These are phyloP conservation scores for Mallotus japonicus DNA, from an alignment of 441 rosid species.

Conservation along the genomic window DNA sequence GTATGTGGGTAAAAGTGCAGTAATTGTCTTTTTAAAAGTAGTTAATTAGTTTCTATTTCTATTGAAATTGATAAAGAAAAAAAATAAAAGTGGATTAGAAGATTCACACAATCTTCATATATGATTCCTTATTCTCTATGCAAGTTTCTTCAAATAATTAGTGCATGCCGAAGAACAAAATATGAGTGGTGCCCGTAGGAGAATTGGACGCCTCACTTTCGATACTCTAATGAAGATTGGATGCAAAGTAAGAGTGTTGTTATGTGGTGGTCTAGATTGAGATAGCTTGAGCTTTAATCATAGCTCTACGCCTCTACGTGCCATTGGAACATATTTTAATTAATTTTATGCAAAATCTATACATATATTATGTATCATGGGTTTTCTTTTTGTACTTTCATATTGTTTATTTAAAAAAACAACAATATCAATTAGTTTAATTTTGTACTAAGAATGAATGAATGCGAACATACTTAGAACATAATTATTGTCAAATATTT, in stretches of 20 bases:
- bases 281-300: not conserved
- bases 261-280: not conserved
- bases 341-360: not conserved
- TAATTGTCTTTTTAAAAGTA: no score
- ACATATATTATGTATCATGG: not conserved
- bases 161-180: not conserved
- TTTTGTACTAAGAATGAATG: slow-evolving; percentile 19
- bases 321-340: not conserved
- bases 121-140: slow-evolving; percentile 4
- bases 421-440: slow-evolving; percentile 9
- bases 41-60: no score
- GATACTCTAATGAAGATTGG: not conserved
- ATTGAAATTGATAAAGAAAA: not conserved
- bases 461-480: slow-evolving; percentile 23
- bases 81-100: slow-evolving; percentile 15
- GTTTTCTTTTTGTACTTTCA: slow-evolving; percentile 14
- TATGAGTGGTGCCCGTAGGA: not conserved
- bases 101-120: slow-evolving; percentile 17
- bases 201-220: not conserved
- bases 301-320: not conserved
- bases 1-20: no score
- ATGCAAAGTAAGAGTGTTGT: not conserved
- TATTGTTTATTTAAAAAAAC: not conserved
- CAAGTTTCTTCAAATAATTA: not conserved
- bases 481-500: slow-evolving; percentile 20